Evolutionary conservation across 2,329 filamentous ascomycete genomes (phyloP).

Genomic region (Sclerotinia glacialis): DNA sequence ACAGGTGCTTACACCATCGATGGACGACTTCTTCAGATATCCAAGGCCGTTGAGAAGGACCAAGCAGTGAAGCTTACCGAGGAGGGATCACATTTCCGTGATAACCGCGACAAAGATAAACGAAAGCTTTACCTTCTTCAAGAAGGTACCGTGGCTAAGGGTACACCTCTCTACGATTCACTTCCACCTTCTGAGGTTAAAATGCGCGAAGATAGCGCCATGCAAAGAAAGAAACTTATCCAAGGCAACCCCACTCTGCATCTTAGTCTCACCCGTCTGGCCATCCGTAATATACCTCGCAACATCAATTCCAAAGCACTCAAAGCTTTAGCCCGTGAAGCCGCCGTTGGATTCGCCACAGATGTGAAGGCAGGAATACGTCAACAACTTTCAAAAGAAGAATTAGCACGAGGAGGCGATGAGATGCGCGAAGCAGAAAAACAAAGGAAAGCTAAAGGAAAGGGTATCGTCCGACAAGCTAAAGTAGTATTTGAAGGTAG

Average conservation of each 20-base stretch:
- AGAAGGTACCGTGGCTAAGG: slow-evolving; percentile 79
- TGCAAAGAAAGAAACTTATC: slow-evolving; percentile 85
- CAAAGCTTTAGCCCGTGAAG: slow-evolving; percentile 85
- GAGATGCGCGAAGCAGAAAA: slow-evolving; percentile 79
- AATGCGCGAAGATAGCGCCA: slow-evolving; percentile 82
- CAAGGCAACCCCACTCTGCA: slow-evolving; percentile 88
- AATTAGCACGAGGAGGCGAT: slow-evolving; percentile 74
- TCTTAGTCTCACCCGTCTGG: slow-evolving; percentile 83
- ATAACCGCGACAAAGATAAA: slow-evolving; percentile 78
- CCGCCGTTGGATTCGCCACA: slow-evolving; percentile 88
- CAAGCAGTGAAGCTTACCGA: slow-evolving; percentile 75
- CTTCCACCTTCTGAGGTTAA: slow-evolving; percentile 77
- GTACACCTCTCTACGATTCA: slow-evolving; percentile 72
- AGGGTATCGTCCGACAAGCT: slow-evolving; percentile 84
- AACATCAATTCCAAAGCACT: slow-evolving; percentile 81
- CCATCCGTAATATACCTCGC: slow-evolving; percentile 85
- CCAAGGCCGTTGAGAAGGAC: slow-evolving; percentile 78
- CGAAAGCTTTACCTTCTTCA: slow-evolving; percentile 81
- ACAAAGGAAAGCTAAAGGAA: slow-evolving; percentile 75
- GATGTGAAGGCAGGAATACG: slow-evolving; percentile 80
- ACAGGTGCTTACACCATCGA: slow-evolving; percentile 86
- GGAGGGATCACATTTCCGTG: slow-evolving; percentile 59
- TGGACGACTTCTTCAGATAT: slow-evolving; percentile 79
- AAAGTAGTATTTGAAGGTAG: slow-evolving; percentile 92
- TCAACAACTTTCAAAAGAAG: slow-evolving; percentile 82